phyloP scores from a whole-genome alignment of 164 flowering plant genomes.

The Nymphaea colorata region DNA sequence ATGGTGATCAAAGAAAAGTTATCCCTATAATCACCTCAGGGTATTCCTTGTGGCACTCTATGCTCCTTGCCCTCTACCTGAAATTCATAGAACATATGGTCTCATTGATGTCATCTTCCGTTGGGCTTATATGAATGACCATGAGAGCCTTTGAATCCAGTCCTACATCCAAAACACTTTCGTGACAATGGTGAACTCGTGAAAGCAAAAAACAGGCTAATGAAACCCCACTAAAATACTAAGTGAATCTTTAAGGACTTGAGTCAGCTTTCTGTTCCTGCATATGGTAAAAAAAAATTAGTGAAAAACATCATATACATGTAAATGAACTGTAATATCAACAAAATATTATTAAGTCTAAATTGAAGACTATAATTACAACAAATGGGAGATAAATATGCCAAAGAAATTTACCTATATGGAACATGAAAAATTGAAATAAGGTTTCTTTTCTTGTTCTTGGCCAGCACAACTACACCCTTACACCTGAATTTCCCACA shows the following conservation, averaged over 20 bases:
- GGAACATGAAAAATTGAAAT: too few species aligned
- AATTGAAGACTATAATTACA: background rate
- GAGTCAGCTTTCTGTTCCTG: conserved; percentile 83
- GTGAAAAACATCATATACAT: too few species aligned
- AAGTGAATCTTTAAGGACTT: conserved; percentile 55
- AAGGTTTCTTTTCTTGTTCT: too few species aligned
- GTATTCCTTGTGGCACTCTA: conserved; percentile 29
- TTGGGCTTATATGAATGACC: conserved; percentile 65
- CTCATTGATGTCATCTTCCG: conserved; percentile 61
- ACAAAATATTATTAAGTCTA: background rate
- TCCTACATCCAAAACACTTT: conserved; percentile 19
- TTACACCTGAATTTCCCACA: too few species aligned
- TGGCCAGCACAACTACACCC: too few species aligned
- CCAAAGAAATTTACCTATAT: conserved; percentile 30
- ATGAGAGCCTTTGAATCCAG: conserved; percentile 57
- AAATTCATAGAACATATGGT: conserved; percentile 54
- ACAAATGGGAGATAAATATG: background rate
- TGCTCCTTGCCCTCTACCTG: conserved; percentile 42
- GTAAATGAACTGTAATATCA: background rate
- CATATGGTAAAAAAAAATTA: conserved; percentile 7
- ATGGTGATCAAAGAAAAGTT: background rate
- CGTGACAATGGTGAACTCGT: background rate
- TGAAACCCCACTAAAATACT: conserved; percentile 19
- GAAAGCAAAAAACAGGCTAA: conserved; percentile 1
- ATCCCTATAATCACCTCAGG: conserved; percentile 25